Conservation (phyloP, 1,139 yeast species). For the Zygoascus sp. region DNA sequence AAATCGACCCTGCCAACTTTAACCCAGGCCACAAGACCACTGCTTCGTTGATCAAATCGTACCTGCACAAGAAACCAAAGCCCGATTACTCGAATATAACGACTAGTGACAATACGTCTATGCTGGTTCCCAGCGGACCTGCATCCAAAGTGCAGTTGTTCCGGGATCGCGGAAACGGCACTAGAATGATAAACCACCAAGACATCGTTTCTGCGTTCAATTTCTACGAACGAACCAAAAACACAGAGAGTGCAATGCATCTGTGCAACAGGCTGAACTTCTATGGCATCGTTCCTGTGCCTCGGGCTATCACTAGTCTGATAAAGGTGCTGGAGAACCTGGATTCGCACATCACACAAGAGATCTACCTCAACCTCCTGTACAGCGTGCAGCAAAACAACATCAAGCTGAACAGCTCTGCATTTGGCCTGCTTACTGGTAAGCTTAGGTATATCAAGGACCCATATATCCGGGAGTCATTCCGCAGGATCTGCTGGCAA, state of each 20-base stretch:
- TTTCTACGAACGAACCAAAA: constrained; percentile 1
- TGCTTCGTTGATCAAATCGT: neutral
- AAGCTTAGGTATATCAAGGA: constrained; percentile 9
- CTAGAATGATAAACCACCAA: neutral
- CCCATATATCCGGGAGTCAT: constrained; percentile 7
- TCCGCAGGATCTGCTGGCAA: neutral
- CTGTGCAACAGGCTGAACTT: constrained; percentile 17
- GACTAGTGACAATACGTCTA: neutral
- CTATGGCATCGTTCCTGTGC: constrained; percentile 15
- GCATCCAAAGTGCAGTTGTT: neutral
- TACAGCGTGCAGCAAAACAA: constrained; percentile 7
- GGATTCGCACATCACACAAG: constrained; percentile 12
- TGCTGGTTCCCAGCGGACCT: neutral
- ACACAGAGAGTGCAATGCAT: constrained; percentile 12
- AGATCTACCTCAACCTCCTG: constrained; percentile 15
- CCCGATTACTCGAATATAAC: too few relatives aligned
- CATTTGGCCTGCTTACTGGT: constrained; percentile 13
- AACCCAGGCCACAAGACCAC: constrained; percentile 7
- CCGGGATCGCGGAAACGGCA: neutral
- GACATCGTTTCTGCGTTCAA: neutral
- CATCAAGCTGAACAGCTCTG: constrained; percentile 5
- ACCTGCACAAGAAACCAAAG: neutral
- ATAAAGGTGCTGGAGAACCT: constrained; percentile 11
- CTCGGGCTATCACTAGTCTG: constrained; percentile 13
- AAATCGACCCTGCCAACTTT: neutral